Evolutionary conservation across 106 monocot genomes (phyloP).

Genomic region (Alisma plantagoaquatica): DNA sequence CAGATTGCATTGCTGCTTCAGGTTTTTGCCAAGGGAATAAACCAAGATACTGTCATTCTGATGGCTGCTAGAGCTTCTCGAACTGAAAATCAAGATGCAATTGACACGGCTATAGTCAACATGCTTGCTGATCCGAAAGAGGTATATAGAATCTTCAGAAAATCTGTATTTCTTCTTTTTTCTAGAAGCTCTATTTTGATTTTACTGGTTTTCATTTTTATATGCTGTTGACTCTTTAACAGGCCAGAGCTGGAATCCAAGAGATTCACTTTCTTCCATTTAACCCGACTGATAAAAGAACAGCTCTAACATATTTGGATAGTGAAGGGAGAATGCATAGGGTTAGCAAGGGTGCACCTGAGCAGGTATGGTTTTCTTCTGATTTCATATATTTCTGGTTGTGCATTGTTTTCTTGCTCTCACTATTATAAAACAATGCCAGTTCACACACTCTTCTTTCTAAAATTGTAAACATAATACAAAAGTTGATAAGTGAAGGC

Average conservation of each 20-base stretch:
- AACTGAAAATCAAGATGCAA: conserved; percentile 96
- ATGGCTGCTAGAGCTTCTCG: conserved; percentile 96
- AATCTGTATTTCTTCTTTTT: no score
- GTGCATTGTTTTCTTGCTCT: no score
- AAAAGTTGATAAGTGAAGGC: no score
- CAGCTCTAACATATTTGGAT: conserved; percentile 22
- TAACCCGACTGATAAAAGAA: conserved; percentile 31
- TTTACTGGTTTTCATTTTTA: conserved; percentile 25
- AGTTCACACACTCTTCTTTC: no score
- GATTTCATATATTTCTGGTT: not conserved
- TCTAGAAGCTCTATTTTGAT: no score
- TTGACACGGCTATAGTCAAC: conserved; percentile 88
- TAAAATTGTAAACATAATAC: no score
- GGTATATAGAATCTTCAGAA: no score
- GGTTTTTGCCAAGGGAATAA: conserved; percentile 78
- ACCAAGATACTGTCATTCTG: conserved; percentile 76
- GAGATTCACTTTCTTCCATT: conserved; percentile 37
- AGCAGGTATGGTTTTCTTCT: conserved; percentile 7
- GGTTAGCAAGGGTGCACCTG: conserved; percentile 33
- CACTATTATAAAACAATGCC: no score
- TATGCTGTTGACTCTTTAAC: conserved; percentile 1
- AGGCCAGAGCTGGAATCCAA: conserved; percentile 25
- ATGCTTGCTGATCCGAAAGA: conserved; percentile 96
- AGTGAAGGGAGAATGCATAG: conserved; percentile 23
- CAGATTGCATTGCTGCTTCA: conserved; percentile 3